These are phyloP conservation scores for Ceratocystis variospora DNA, from an alignment of 2,329 filamentous ascomycete genomes.

Conservation along the genomic window DNA sequence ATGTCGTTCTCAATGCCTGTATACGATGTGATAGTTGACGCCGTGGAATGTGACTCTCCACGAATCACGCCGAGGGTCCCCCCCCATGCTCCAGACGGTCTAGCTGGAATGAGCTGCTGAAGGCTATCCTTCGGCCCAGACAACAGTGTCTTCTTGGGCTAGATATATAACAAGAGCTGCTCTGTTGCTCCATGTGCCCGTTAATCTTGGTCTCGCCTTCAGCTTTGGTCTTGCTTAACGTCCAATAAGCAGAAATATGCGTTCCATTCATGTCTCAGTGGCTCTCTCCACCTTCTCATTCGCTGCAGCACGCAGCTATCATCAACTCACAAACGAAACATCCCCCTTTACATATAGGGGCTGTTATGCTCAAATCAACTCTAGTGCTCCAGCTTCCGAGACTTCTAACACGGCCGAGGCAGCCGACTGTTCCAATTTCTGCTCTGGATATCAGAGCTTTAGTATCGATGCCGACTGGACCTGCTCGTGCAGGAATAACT, in stretches of 20 bases:
- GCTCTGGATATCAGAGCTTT: neutral
- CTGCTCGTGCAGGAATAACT: neutral
- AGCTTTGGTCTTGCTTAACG: neutral
- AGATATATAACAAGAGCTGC: neutral
- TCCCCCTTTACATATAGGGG: constrained; percentile 1
- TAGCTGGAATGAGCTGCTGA: neutral
- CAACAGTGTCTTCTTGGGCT: neutral
- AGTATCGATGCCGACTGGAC: constrained; percentile 1
- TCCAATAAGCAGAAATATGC: neutral
- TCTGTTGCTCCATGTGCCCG: neutral
- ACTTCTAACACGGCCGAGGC: neutral
- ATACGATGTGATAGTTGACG: neutral
- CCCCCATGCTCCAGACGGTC: neutral
- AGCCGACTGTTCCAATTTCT: neutral
- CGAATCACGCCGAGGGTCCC: neutral
- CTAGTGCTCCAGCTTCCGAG: neutral
- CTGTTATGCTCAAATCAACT: neutral
- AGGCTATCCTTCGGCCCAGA: neutral
- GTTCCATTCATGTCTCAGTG: neutral
- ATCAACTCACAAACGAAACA: neutral
- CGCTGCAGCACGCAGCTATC: neutral
- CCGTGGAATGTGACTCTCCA: neutral
- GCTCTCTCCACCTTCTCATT: neutral
- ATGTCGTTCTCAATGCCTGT: neutral
- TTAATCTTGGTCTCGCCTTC: neutral